Conservation (phyloP, 192 early-diverging fungal genomes). For the Backusella tarrabulga region DNA sequence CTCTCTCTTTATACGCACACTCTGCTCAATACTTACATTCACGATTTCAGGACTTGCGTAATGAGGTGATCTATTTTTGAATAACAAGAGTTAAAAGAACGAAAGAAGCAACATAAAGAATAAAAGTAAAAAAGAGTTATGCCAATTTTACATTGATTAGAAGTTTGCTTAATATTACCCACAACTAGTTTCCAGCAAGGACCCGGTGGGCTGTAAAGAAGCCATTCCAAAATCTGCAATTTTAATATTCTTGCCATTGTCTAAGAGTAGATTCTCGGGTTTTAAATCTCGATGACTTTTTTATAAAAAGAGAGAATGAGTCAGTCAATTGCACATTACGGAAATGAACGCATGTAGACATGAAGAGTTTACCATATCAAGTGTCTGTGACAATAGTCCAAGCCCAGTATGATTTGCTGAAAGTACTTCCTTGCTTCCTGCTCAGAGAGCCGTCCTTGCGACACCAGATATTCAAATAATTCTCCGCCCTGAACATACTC, state of each 20-base stretch:
- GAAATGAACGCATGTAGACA: too few species aligned
- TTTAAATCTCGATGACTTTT: slow-evolving; percentile 89
- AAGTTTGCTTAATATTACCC: slow-evolving; percentile 47
- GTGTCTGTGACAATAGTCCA: slow-evolving; percentile 69
- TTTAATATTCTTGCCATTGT: slow-evolving; percentile 61
- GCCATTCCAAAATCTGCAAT: slow-evolving; percentile 96
- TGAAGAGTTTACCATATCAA: slow-evolving; percentile 58
- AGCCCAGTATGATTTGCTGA: slow-evolving; percentile 69
- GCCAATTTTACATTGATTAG: not conserved
- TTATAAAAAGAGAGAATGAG: not conserved
- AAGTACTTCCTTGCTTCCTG: slow-evolving; percentile 65
- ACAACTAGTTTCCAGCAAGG: slow-evolving; percentile 63
- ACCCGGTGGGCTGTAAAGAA: slow-evolving; percentile 40
- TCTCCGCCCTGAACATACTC: slow-evolving; percentile 73
- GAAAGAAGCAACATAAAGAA: not conserved
- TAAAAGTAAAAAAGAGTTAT: not conserved
- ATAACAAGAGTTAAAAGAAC: not conserved
- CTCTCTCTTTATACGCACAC: not conserved
- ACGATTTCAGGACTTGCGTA: slow-evolving; percentile 78
- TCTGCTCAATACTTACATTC: slow-evolving; percentile 30
- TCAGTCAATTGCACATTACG: not conserved
- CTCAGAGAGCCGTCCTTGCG: slow-evolving; percentile 57
- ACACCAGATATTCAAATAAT: slow-evolving; percentile 69
- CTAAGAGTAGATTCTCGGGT: slow-evolving; percentile 70
- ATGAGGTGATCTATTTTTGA: slow-evolving; percentile 55